Evolutionary conservation across 148 eudicot species (phyloP).

Genomic region (Amaranthus palmeri): DNA sequence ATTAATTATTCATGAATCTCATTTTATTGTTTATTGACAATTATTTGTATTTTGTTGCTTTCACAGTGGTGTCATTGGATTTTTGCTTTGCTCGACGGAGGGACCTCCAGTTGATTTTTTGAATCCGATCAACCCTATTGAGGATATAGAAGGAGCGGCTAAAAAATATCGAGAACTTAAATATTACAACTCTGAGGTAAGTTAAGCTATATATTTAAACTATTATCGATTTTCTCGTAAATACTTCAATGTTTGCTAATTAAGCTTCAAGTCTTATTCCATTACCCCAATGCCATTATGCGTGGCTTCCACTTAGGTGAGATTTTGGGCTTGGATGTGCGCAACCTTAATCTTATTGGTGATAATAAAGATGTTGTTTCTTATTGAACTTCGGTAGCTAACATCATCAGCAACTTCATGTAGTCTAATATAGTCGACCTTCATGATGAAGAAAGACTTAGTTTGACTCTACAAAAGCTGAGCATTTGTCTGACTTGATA

Average conservation of each 20-base stretch:
- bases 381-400: no score
- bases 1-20: not conserved
- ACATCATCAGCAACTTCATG: no score
- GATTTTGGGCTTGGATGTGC: no score
- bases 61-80: conserved; percentile 89
- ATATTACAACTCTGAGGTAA: conserved; percentile 90
- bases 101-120: conserved; percentile 84
- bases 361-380: no score
- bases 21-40: not conserved
- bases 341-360: no score
- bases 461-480: not conserved
- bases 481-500: conserved; percentile 5
- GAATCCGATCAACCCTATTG: conserved; percentile 89
- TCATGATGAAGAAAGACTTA: not conserved
- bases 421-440: not conserved
- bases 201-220: not conserved
- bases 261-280: no score
- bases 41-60: conserved; percentile 10
- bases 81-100: conserved; percentile 77
- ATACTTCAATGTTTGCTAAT: not conserved
- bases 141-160: conserved; percentile 79
- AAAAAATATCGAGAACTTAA: conserved; percentile 55
- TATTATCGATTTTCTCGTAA: not conserved
- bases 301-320: no score
- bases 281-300: no score